Conservation (phyloP, 352 stramenopile genomes). For the Pythium monospermum region DNA sequence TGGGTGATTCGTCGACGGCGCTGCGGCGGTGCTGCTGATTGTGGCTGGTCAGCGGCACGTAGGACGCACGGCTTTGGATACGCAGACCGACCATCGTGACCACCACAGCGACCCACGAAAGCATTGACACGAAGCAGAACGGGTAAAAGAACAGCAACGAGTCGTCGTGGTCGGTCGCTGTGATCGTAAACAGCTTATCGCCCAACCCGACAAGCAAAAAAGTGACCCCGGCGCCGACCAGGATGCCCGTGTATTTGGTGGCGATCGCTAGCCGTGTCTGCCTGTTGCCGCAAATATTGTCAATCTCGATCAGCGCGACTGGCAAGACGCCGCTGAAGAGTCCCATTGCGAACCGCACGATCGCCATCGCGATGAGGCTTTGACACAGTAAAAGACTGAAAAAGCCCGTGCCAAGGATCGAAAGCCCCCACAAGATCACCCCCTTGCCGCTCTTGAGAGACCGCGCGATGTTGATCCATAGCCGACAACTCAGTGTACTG, state of each 20-base stretch:
- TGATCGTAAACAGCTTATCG: slow-evolving; percentile 40
- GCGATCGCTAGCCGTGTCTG: slow-evolving; percentile 58
- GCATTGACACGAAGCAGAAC: slow-evolving; percentile 66
- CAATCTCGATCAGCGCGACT: slow-evolving; percentile 74
- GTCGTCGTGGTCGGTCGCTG: slow-evolving; percentile 32
- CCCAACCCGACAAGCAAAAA: slow-evolving; percentile 45
- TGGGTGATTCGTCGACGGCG: slow-evolving; percentile 25
- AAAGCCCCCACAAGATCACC: slow-evolving; percentile 75
- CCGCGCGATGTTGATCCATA: slow-evolving; percentile 75
- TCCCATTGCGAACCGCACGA: slow-evolving; percentile 72
- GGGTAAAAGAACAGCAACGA: slow-evolving; percentile 71
- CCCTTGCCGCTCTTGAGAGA: slow-evolving; percentile 75
- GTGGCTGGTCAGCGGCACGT: slow-evolving; percentile 56
- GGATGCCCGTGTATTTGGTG: slow-evolving; percentile 63
- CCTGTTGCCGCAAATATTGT: slow-evolving; percentile 77
- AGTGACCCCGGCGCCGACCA: slow-evolving; percentile 44
- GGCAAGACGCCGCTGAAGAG: slow-evolving; percentile 71
- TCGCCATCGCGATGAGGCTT: slow-evolving; percentile 65
- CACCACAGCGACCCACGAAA: slow-evolving; percentile 62
- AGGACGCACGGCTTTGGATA: slow-evolving; percentile 54
- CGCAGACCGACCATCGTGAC: slow-evolving; percentile 63
- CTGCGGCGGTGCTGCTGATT: slow-evolving; percentile 38
- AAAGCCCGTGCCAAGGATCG: slow-evolving; percentile 57
- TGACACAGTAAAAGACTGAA: slow-evolving; percentile 76
- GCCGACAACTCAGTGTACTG: slow-evolving; percentile 61